These are phyloP conservation scores for Eremochloa ophiuroides DNA, from an alignment of 176 grass and related monocot genomes.

Conservation along the genomic window DNA sequence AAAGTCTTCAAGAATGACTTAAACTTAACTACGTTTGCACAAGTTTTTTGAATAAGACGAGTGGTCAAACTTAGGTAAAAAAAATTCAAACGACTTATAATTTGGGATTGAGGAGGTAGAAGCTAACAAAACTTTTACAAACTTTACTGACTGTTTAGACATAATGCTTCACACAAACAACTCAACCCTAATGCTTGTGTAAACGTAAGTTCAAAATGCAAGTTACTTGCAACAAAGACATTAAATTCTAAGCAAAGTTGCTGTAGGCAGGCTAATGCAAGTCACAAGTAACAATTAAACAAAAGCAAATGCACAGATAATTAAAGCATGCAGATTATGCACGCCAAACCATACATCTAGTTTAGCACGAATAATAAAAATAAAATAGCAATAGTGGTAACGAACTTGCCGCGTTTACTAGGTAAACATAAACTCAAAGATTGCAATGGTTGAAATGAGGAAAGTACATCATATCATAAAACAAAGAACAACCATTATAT, in stretches of 20 bases:
- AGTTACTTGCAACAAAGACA: neutral
- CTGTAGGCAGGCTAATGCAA: neutral
- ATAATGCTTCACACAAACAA: conserved; percentile 18
- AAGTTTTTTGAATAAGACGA: no score
- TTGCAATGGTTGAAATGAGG: neutral
- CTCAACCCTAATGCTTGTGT: neutral
- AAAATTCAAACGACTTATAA: no score
- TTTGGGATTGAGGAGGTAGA: no score
- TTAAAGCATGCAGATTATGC: neutral
- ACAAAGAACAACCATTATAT: neutral
- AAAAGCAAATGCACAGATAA: neutral
- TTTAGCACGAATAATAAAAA: neutral
- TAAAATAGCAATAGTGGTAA: neutral
- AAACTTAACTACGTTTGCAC: no score
- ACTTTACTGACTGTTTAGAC: neutral
- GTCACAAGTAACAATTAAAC: neutral
- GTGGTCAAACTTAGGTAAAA: no score
- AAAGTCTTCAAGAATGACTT: no score
- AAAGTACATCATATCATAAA: neutral
- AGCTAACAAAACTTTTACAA: neutral
- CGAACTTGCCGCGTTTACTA: neutral
- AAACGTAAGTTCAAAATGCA: neutral
- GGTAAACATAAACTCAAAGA: neutral
- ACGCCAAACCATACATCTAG: neutral
- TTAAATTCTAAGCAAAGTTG: neutral